Conservation (phyloP, 176 grass and related monocot genomes). For the Dactylis glomerata region DNA sequence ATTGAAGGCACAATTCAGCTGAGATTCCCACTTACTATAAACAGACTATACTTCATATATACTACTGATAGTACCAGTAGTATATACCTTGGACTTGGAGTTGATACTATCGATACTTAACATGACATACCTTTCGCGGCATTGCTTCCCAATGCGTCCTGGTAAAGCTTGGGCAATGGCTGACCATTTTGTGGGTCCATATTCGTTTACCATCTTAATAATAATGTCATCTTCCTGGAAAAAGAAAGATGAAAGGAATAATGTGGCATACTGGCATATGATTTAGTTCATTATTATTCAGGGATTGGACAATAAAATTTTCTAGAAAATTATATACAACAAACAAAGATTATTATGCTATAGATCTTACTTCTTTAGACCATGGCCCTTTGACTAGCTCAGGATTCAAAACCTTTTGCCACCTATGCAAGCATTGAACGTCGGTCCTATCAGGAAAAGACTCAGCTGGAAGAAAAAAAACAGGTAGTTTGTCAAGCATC, state of each 20-base stretch:
- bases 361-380: conserved; percentile 77
- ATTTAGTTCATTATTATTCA: conserved; percentile 18
- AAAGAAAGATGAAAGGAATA: conserved; percentile 14
- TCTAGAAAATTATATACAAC: neutral
- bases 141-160: conserved; percentile 95
- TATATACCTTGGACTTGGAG: neutral
- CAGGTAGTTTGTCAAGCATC: conserved; percentile 10
- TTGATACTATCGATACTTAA: neutral
- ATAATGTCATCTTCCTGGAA: conserved; percentile 90
- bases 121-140: conserved; percentile 74
- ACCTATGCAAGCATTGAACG: conserved; percentile 92
- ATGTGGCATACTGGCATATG: neutral
- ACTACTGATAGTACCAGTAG: neutral
- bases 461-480: conserved; percentile 62
- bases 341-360: neutral
- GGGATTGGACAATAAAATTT: neutral
- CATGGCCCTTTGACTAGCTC: conserved; percentile 89
- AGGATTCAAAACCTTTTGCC: conserved; percentile 94
- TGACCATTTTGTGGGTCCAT: conserved; percentile 89
- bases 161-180: conserved; percentile 84
- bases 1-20: neutral
- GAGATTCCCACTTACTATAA: neutral
- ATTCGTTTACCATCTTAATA: conserved; percentile 75
- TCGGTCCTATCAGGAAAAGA: conserved; percentile 87
- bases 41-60: neutral